A percentile compares a stretch with the other conserved stretches of the same genome.
phyloP scores from a whole-genome alignment of 2,329 filamentous ascomycete species.

The Fusarium papillatum region DNA sequence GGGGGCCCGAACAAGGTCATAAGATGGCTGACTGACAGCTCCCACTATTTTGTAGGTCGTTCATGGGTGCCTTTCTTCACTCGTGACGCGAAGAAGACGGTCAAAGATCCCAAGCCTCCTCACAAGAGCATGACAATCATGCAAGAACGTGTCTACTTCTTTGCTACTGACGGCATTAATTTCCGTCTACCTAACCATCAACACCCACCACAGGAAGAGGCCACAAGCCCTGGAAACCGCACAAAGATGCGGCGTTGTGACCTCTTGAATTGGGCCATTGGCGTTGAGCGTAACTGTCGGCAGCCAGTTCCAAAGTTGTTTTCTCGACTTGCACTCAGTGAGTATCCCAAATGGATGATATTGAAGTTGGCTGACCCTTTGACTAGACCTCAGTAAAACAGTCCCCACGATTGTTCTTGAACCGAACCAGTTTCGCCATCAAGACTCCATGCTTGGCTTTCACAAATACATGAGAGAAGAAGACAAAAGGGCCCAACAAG shows the following conservation, averaged over 20 bases:
- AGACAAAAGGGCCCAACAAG: conserved; percentile 42
- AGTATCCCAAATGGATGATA: conserved; percentile 13
- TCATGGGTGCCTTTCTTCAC: conserved; percentile 63
- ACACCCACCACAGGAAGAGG: conserved; percentile 43
- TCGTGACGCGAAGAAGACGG: conserved; percentile 54
- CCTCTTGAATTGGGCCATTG: conserved; percentile 68
- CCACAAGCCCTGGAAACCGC: conserved; percentile 35
- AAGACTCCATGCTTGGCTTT: conserved; percentile 13
- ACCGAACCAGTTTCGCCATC: conserved; percentile 57
- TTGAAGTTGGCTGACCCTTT: conserved; percentile 7
- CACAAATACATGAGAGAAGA: conserved; percentile 74
- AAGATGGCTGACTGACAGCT: conserved; percentile 43
- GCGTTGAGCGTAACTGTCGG: conserved; percentile 56
- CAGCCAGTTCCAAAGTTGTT: conserved; percentile 70
- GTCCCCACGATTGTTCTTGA: conserved; percentile 60
- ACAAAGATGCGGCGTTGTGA: conserved; percentile 52
- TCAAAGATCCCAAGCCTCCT: conserved; percentile 46
- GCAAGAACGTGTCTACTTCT: conserved; percentile 64
- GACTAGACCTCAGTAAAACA: conserved; percentile 65
- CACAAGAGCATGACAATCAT: conserved; percentile 34
- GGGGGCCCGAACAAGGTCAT: conserved; percentile 47
- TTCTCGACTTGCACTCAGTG: conserved; percentile 68
- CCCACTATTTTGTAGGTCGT: conserved; percentile 61
- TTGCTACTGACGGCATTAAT: conserved; percentile 64
- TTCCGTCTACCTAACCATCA: conserved; percentile 46